These are phyloP conservation scores for Lactarius sanguifluus DNA, from an alignment of 768 basidiomycete genomes.

Conservation along the genomic window DNA sequence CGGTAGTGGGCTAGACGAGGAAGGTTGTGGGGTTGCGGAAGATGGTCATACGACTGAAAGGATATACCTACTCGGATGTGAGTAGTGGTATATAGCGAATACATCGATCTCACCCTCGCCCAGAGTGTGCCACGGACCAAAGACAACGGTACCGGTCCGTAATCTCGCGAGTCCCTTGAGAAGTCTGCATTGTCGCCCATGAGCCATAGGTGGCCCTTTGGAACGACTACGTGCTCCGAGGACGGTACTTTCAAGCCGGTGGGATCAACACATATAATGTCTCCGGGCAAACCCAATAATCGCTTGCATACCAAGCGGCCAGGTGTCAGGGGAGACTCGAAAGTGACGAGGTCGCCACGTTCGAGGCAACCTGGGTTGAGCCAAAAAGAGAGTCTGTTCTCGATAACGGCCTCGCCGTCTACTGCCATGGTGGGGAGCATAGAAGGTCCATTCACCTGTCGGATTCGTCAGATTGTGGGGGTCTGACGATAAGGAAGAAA, in stretches of 20 bases:
- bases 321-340: constrained; percentile 69
- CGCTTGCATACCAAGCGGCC: constrained; percentile 79
- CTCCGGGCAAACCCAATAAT: constrained; percentile 86
- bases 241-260: constrained; percentile 62
- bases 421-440: constrained; percentile 76
- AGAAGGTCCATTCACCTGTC: constrained; percentile 69
- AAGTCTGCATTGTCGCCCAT: constrained; percentile 82
- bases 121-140: constrained; percentile 68
- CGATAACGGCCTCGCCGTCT: constrained; percentile 60
- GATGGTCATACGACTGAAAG: constrained; percentile 29
- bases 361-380: constrained; percentile 50
- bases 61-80: constrained; percentile 33
- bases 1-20: constrained; percentile 41
- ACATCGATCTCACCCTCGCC: constrained; percentile 54
- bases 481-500: constrained; percentile 13
- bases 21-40: constrained; percentile 38
- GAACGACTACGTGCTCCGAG: constrained; percentile 73
- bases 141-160: constrained; percentile 87
- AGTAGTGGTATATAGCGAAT: constrained; percentile 7
- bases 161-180: constrained; percentile 87
- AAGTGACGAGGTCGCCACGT: constrained; percentile 77
- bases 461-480: constrained; percentile 5
- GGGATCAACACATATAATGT: constrained; percentile 86
- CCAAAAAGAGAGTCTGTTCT: constrained; percentile 56
- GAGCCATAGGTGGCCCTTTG: constrained; percentile 88